A percentile compares a stretch with the other conserved stretches of the same genome.
Evolutionary conservation across 257 asterid species (phyloP).

Genomic region (Plantago major): DNA sequence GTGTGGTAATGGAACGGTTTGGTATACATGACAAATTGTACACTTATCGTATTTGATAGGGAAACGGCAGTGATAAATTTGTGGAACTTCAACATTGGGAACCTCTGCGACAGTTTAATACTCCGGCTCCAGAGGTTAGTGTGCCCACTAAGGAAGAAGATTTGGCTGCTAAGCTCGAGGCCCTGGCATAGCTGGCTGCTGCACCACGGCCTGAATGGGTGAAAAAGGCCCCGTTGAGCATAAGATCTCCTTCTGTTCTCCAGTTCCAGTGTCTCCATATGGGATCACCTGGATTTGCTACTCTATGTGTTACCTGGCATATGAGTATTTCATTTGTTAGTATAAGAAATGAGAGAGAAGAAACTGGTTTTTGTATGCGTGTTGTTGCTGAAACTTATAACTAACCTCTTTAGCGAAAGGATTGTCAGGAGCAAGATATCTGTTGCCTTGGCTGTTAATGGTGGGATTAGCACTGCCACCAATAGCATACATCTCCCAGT

Average conservation of each 20-base stretch:
- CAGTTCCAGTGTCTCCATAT: slow-evolving; percentile 86
- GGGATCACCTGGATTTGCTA: slow-evolving; percentile 22
- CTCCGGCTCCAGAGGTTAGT: slow-evolving; percentile 76
- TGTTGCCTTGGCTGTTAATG: slow-evolving; percentile 91
- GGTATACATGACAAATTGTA: not conserved
- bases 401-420: slow-evolving; percentile 78
- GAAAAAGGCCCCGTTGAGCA: slow-evolving; percentile 89
- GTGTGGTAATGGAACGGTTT: slow-evolving; percentile 12
- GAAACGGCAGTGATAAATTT: not conserved
- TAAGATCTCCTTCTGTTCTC: slow-evolving; percentile 91
- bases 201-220: slow-evolving; percentile 67
- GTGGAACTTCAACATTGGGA: slow-evolving; percentile 36
- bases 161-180: slow-evolving; percentile 84
- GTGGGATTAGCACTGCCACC: slow-evolving; percentile 98
- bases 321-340: not conserved
- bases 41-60: not conserved
- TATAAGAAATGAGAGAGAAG: not conserved
- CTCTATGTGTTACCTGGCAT: slow-evolving; percentile 73
- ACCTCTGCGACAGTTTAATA: slow-evolving; percentile 54
- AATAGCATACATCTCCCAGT: slow-evolving; percentile 93
- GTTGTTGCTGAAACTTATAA: not conserved
- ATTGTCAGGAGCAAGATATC: slow-evolving; percentile 75
- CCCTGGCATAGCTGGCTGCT: slow-evolving; percentile 68
- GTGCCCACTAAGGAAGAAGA: slow-evolving; percentile 61
- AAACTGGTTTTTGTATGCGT: not conserved